Base-by-base conservation (phyloP, 768 basidiomycete genomes). In the Psilocybe tampanensis region DNA sequence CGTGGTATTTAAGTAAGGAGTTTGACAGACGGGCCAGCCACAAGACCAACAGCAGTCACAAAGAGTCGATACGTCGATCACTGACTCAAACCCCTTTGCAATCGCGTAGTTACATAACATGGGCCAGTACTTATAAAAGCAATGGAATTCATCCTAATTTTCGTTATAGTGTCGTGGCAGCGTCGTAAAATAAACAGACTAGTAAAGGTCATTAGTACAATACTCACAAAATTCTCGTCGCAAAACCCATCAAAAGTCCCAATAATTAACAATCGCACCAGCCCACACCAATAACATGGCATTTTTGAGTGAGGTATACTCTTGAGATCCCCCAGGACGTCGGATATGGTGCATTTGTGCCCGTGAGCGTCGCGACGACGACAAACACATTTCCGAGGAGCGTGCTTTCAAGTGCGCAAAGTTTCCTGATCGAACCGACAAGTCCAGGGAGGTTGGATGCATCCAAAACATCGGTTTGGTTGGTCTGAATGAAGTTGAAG, bases 401-500 rank as follows among this genome's bases (percentile, higher is more conserved):
- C 1, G 81, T 71, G 63, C 81, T 83, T 56, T 75, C 71, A 4
- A 86, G 29, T 0, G 76, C 79, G 64, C 86, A 89, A 23, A 86
- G 73, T 22, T 73, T 71, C 36, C 78, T 76, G 65, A 86, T 78
- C 32, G 80, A 82, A 12, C 69, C 68, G 13, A 88, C 69, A 34
- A 86, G 70, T 8, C 68, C 65, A 4, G 84, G 81, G 2, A 84
- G 72, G 62, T 83, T 68, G 7, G 74, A 61, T 5, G 78, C 74
- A 54, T 79, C 72, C 19, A 86, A 70, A 22, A 84, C 72, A 23
- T 76, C 72, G 5, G 81, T 76, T 64, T 88, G 86, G 54, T 82
- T 82, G 0, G 86, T 88, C 62, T 75, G 66, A 55, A 78, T 74
- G 69, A 86, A 86, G 68, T 84, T 85, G 44, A 24, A 21, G 29